Base-by-base conservation (phyloP, 495 filamentous ascomycete genomes). In the Friedmanniomyces simplex region DNA sequence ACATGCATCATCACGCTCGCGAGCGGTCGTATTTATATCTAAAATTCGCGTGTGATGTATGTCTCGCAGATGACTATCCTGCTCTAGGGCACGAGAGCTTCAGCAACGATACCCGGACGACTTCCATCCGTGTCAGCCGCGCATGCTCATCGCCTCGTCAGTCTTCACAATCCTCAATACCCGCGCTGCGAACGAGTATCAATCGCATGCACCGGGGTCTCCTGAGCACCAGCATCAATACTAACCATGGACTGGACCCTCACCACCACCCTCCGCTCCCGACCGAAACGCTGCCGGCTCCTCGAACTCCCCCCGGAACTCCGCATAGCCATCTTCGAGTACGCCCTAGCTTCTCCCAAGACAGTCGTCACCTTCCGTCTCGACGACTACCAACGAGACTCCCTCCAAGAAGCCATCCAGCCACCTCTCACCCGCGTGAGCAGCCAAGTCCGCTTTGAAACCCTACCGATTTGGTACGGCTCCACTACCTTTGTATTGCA, bases 301-400 rank as follows among this genome's bases (percentile, higher is more conserved):
- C 45, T 55, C 12, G 41, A 12, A 6, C 25, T 60, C 1, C 58
- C 58, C 1, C 2, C 52, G 2, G 58, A 60, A 42, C 39, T 60
- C 16, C 58, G 58, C 8, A 51, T 48, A 11, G n/a, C 21, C 2
- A 60, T 60, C 45, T 55, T 50, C 52, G 52, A 54, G 24, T 60
- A 34, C 46, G 58, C 52, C 2, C 43, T 60, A 1, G 18, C 34
- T 1, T 54, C 51, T 26, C 2, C 6, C 11, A 54, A 55, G 24
- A 21, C 58, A n/a, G n/a, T 60, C 13, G 58, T 60, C 4, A 34
- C 58, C 1, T 60, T 55, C 52, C 51, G 52, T 21, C 52, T 60
- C n/a, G 58, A 60, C 30, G 22, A 24, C 28, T 60, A 60, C 46
- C 58, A 60, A 47, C 51, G 43, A 12, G 51, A 50, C 42, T 45